Evolutionary conservation across 2,329 filamentous ascomycete species (phyloP), one percentile per base, ranked within the genome.

Genomic region (Colletotrichum liriopes): DNA sequence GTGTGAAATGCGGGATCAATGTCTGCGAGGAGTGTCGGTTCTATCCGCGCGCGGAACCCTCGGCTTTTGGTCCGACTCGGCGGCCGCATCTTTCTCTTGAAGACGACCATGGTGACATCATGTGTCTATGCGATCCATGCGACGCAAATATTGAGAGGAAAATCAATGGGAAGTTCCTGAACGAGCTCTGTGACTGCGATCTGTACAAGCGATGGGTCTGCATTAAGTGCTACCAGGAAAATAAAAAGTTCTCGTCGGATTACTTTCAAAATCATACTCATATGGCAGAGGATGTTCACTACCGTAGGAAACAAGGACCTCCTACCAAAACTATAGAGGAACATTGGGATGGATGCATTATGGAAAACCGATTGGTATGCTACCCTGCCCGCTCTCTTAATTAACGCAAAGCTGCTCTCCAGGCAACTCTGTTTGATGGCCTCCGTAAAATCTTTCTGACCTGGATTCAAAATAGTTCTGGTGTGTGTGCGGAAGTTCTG

Each of bases 11-110:
- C 45, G 71, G 71, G 43, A 68, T 74, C 63, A 73, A 71, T 29
- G 41, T 74, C 45, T 74, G 73, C 35, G 71, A 74, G 29, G 71
- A 74, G 52, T 74, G 73, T n/a, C 59, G 73, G n/a, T 65, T 66
- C 47, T 74, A 71, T 26, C 55, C n/a, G 3, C 71, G 71, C 51
- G 51, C 51, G 14, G 26, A 32, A 23, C 51, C 51, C 51, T 51
- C 47, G 3, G 47, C 2, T 23, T 16, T 7, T 8, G 26, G 26
- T 26, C n/a, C 51, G 6, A 20, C 4, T 11, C 51, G 71, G 9
- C 73, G 73, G 9, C 72, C 71, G 5, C 72, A 74, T 39, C 49
- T 74, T 18, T 58, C 43, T 9, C 20, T 49, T 14, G 12, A 3
- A 41, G 45, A 3, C 14, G 49, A 14, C 20, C 51, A 49, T 7